These are phyloP conservation scores for Scleroderma citrinum DNA, from an alignment of 768 basidiomycete species.

Conservation along the genomic window DNA sequence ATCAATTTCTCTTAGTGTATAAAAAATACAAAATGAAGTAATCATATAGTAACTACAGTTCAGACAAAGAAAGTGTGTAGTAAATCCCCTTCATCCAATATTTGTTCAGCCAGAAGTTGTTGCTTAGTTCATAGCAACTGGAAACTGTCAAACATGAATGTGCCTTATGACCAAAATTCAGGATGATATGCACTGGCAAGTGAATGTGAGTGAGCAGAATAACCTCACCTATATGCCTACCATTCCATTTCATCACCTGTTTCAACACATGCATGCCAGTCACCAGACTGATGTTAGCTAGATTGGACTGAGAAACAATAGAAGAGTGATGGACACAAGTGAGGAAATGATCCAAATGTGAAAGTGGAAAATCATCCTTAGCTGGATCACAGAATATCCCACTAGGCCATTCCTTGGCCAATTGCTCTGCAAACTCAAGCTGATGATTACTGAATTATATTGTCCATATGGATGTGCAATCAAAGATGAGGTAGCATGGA, in stretches of 20 bases:
- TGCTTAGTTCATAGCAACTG: slow-evolving; percentile 16
- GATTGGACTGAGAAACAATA: slow-evolving; percentile 1
- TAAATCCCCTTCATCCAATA: slow-evolving; percentile 28
- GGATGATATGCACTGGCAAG: slow-evolving; percentile 19
- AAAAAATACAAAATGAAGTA: no score
- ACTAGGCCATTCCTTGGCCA: slow-evolving; percentile 21
- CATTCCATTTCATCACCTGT: slow-evolving; percentile 7
- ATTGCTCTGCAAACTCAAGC: slow-evolving; percentile 22
- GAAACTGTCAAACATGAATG: slow-evolving; percentile 14
- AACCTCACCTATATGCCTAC: slow-evolving; percentile 17
- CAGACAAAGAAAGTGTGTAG: neutral
- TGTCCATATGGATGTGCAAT: neutral
- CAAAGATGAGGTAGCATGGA: no score
- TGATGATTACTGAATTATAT: slow-evolving; percentile 21
- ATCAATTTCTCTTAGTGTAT: no score
- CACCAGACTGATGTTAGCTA: slow-evolving; percentile 10
- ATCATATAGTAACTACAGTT: no score
- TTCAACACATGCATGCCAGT: slow-evolving; percentile 19
- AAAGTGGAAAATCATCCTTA: no score
- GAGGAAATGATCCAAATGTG: no score
- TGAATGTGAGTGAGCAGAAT: slow-evolving; percentile 18
- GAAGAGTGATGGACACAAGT: no score
- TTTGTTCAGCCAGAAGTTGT: slow-evolving; percentile 26
- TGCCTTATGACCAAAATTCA: slow-evolving; percentile 22
- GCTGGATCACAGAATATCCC: neutral